Evolutionary conservation across 2,329 filamentous ascomycete genomes (phyloP).

Genomic region (Epichloe uncinata): DNA sequence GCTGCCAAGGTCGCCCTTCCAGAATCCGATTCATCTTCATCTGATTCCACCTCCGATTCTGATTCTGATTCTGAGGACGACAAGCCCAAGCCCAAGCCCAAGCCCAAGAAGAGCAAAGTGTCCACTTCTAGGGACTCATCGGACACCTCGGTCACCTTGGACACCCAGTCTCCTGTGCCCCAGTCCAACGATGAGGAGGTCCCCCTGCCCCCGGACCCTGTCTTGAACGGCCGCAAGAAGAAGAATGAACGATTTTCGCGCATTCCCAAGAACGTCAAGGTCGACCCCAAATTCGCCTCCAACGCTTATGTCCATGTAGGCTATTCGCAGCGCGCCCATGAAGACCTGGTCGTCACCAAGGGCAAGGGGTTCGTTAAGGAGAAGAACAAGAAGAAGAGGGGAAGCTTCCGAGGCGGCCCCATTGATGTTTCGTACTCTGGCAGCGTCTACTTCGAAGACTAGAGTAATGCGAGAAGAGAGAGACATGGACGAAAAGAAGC

Average conservation of each 20-base stretch:
- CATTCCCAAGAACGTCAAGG: slow-evolving; percentile 54
- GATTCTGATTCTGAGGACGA: slow-evolving; percentile 18
- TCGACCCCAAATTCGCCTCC: slow-evolving; percentile 56
- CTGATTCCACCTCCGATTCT: slow-evolving; percentile 21
- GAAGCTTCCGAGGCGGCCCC: slow-evolving; percentile 75
- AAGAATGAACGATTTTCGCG: slow-evolving; percentile 62
- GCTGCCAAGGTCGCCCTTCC: slow-evolving; percentile 14
- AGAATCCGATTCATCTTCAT: slow-evolving; percentile 15
- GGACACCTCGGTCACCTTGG: slow-evolving; percentile 37
- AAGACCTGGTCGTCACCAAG: slow-evolving; percentile 78
- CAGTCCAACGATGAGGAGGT: slow-evolving; percentile 25
- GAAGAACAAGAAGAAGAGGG: slow-evolving; percentile 97
- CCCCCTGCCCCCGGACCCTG: slow-evolving; percentile 44
- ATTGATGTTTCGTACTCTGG: slow-evolving; percentile 76
- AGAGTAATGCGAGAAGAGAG: slow-evolving; percentile 15
- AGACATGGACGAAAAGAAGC: neutral
- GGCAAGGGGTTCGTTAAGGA: slow-evolving; percentile 99
- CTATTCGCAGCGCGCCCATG: slow-evolving; percentile 79
- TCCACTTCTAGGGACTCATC: slow-evolving; percentile 19
- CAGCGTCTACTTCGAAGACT: slow-evolving; percentile 91
- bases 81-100: slow-evolving; percentile 10
- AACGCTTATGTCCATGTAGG: slow-evolving; percentile 76
- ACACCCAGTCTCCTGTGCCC: slow-evolving; percentile 32
- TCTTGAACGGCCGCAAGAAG: slow-evolving; percentile 28
- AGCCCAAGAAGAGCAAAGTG: slow-evolving; percentile 9